A percentile compares a stretch with the other conserved stretches of the same genome.
Conservation (phyloP, 306 rosid genomes). For the Dryas alaskensis region DNA sequence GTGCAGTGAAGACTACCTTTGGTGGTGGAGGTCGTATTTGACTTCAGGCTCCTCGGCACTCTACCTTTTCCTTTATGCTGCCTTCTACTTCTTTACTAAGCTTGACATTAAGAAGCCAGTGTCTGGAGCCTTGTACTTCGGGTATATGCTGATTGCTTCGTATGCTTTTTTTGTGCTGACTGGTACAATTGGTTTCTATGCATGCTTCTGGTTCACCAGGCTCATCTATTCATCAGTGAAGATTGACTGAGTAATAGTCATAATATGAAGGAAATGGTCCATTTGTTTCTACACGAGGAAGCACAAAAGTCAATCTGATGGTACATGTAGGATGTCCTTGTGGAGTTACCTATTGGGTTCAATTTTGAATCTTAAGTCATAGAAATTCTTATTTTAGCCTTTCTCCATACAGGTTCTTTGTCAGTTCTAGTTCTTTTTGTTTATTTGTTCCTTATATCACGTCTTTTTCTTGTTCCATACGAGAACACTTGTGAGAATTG, state of each 20-base stretch:
- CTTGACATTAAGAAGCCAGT: conserved; percentile 86
- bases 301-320: conserved; percentile 22
- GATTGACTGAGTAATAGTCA: conserved; percentile 49
- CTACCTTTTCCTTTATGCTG: conserved; percentile 80
- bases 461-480: conserved; percentile 27
- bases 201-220: conserved; percentile 84
- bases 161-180: conserved; percentile 79
- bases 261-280: conserved; percentile 19
- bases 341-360: conserved; percentile 31
- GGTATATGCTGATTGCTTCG: conserved; percentile 83
- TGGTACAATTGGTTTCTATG: conserved; percentile 86
- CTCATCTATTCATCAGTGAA: conserved; percentile 88
- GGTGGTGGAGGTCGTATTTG: conserved; percentile 98
- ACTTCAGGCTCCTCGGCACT: conserved; percentile 93
- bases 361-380: conserved; percentile 31
- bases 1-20: conserved; percentile 86
- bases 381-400: conserved; percentile 35
- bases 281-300: conserved; percentile 17
- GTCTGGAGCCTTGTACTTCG: conserved; percentile 80
- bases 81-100: conserved; percentile 89
- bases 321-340: conserved; percentile 14
- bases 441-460: background rate
- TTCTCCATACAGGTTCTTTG: conserved; percentile 38
- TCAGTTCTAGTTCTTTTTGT: conserved; percentile 22
- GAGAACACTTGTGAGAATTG: conserved; percentile 31